A percentile compares a stretch with the other conserved stretches of the same genome.
Evolutionary conservation across 2,329 filamentous ascomycete genomes (phyloP).

Genomic region (Nothopassalora personata): DNA sequence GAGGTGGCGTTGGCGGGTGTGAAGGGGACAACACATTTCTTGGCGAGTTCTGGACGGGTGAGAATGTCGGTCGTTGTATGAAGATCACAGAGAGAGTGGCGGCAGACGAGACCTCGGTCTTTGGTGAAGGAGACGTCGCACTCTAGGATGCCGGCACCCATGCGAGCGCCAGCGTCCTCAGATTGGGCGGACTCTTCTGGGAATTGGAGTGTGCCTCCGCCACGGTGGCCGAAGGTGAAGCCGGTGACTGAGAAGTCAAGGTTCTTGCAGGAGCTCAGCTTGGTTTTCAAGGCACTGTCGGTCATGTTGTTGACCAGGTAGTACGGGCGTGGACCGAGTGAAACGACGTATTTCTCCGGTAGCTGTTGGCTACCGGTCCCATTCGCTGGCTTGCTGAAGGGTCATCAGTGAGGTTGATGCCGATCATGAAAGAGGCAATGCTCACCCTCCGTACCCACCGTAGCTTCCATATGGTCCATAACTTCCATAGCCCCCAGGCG

Average conservation of each 20-base stretch:
- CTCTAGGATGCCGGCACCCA: constrained; percentile 9
- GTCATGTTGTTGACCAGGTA: constrained; percentile 12
- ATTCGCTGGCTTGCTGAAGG: not conserved
- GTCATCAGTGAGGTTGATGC: not conserved
- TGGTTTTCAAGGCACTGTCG: constrained; percentile 7
- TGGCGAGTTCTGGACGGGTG: constrained; percentile 3
- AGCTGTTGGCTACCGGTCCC: not conserved
- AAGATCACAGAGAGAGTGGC: constrained; percentile 10
- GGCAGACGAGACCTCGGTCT: constrained; percentile 8
- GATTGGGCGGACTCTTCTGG: constrained; percentile 11
- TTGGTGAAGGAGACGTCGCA: constrained; percentile 9
- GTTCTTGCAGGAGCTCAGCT: constrained; percentile 8
- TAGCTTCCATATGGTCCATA: too few species aligned
- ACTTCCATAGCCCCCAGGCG: not conserved
- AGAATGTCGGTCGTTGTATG: constrained; percentile 8
- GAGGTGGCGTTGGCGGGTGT: constrained; percentile 7
- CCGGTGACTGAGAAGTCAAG: constrained; percentile 5
- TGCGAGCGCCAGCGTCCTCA: constrained; percentile 8
- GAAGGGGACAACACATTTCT: constrained; percentile 8
- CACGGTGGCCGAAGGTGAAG: constrained; percentile 8
- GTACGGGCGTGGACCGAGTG: constrained; percentile 8
- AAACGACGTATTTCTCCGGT: not conserved
- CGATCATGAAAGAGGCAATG: not conserved
- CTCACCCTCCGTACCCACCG: not conserved
- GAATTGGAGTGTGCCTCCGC: constrained; percentile 9